phyloP scores from a whole-genome alignment of 1,284 basidiomycete species.

The Malassezia japonica region DNA sequence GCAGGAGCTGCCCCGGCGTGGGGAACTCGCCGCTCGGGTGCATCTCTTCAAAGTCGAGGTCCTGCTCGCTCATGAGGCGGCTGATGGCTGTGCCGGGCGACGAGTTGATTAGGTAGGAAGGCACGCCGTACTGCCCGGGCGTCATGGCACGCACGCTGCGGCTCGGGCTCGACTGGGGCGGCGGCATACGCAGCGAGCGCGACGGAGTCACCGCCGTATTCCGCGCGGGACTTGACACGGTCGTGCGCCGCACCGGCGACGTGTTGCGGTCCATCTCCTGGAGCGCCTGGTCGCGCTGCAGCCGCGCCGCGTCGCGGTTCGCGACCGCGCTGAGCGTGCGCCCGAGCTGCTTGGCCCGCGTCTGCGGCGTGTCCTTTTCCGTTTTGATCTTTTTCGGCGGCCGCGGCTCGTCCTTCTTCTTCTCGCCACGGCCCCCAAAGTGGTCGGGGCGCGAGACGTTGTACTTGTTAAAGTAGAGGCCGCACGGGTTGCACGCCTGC shows the following conservation, averaged over 20 bases:
- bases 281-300: not conserved
- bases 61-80: conserved; percentile 36
- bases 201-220: conserved; percentile 22
- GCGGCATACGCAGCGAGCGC: conserved; percentile 23
- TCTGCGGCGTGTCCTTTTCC: not conserved
- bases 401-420: not conserved
- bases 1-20: conserved; percentile 22
- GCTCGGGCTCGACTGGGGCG: conserved; percentile 6
- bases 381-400: not conserved
- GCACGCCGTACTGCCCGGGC: conserved; percentile 25
- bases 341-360: not conserved
- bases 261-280: conserved; percentile 4
- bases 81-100: conserved; percentile 40
- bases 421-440: conserved; percentile 14
- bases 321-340: conserved; percentile 9
- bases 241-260: conserved; percentile 1
- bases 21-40: conserved; percentile 17
- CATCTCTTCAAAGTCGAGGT: conserved; percentile 33
- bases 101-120: conserved; percentile 35
- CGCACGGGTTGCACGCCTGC: conserved; percentile 44
- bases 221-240: no score
- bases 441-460: conserved; percentile 29
- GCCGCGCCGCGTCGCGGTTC: conserved; percentile 4
- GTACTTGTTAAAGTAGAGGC: conserved; percentile 38
- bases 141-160: not conserved